Conservation (phyloP, 768 basidiomycete genomes). For the Suillus discolor region DNA sequence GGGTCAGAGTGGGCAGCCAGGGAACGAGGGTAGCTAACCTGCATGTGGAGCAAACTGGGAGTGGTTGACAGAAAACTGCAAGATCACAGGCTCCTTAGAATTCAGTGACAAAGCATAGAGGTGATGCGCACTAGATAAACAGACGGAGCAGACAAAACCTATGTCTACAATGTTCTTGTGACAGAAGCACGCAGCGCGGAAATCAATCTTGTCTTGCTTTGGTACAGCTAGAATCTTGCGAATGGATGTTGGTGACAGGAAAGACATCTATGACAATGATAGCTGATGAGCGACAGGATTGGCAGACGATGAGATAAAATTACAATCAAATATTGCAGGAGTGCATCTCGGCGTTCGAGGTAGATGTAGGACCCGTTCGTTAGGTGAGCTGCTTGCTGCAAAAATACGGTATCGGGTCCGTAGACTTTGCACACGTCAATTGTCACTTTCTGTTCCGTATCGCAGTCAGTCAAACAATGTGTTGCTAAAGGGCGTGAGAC, state of each 20-base stretch:
- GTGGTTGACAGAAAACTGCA: constrained; percentile 90
- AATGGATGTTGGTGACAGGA: constrained; percentile 68
- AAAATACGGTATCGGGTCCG: constrained; percentile 88
- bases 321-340: constrained; percentile 92
- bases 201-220: constrained; percentile 94
- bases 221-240: constrained; percentile 81
- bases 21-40: constrained; percentile 54
- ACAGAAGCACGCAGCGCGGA: constrained; percentile 98
- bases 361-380: constrained; percentile 94
- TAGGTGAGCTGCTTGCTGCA: constrained; percentile 96
- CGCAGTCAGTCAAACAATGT: not conserved
- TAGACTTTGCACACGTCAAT: constrained; percentile 95
- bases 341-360: constrained; percentile 74
- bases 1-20: constrained; percentile 2
- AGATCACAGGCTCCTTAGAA: constrained; percentile 5
- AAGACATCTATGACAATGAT: constrained; percentile 71
- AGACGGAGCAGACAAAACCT: constrained; percentile 98
- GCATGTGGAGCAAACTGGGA: constrained; percentile 93
- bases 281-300: constrained; percentile 8
- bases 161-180: constrained; percentile 97
- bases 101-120: constrained; percentile 10
- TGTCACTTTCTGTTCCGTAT: constrained; percentile 74
- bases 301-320: constrained; percentile 20
- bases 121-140: constrained; percentile 80
- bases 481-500: constrained; percentile 27